Evolutionary conservation across 2,329 filamentous ascomycete species (phyloP).

Genomic region (Bertia moriformis): DNA sequence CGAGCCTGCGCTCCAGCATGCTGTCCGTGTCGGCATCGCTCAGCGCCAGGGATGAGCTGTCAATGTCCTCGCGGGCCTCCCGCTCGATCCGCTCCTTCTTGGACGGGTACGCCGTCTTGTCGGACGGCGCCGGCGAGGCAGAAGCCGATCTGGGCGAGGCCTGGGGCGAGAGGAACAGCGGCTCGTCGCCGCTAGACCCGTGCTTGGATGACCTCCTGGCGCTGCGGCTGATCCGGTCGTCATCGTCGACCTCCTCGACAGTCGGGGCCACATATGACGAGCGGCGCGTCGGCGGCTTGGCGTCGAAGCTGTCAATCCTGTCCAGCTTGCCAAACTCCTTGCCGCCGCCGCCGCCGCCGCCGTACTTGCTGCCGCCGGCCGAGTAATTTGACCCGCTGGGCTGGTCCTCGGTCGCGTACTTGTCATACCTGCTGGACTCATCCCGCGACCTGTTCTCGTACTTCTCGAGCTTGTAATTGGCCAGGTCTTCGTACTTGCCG

Average conservation of each 20-base stretch:
- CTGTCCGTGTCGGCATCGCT: not conserved
- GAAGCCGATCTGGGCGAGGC: not conserved
- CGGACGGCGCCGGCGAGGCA: not conserved
- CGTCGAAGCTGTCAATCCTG: not conserved
- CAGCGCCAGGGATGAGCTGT: not conserved
- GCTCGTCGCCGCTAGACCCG: not conserved
- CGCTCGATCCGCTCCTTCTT: not conserved
- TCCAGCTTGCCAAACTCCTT: not conserved
- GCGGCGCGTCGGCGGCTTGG: not conserved
- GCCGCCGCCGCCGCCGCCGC: too few relatives aligned
- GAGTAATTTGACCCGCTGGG: not conserved
- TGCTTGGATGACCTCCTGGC: not conserved
- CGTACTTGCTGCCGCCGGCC: not conserved
- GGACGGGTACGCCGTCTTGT: not conserved
- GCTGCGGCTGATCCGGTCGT: not conserved
- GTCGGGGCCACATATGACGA: not conserved
- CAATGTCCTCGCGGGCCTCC: not conserved
- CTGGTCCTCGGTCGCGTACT: not conserved
- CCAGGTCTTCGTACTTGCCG: not conserved
- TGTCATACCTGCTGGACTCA: not conserved
- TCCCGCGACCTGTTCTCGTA: not conserved
- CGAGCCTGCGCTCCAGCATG: not conserved
- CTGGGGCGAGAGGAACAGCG: not conserved
- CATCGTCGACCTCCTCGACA: not conserved
- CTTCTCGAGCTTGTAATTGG: not conserved